Percentiles rank a stretch among this genome's conserved stretches.
Evolutionary conservation across 2,329 filamentous ascomycete genomes (phyloP).

Genomic region (Fusarium subtropicale): DNA sequence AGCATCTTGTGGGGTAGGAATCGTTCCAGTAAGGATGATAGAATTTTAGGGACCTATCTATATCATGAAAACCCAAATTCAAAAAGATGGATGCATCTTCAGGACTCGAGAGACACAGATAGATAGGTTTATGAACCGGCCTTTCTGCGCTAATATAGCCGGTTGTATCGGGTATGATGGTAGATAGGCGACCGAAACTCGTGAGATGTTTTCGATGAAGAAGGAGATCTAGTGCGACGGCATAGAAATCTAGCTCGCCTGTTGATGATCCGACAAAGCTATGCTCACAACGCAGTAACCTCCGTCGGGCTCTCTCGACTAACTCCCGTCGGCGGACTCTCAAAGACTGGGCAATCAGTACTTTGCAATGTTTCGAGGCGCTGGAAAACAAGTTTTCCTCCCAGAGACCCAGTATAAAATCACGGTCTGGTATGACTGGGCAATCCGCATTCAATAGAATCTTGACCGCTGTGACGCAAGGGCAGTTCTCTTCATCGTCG

Average conservation of each 20-base stretch:
- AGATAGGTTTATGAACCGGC: background rate
- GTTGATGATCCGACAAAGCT: rapidly evolving
- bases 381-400: rapidly evolving
- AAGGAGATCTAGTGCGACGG: background rate
- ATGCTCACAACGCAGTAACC: rapidly evolving
- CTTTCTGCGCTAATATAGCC: rapidly evolving
- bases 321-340: background rate
- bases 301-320: background rate
- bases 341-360: background rate
- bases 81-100: background rate
- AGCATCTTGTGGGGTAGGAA: rapidly evolving
- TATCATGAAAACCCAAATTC: background rate
- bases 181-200: background rate
- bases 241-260: background rate
- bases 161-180: background rate
- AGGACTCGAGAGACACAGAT: rapidly evolving
- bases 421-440: background rate
- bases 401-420: background rate
- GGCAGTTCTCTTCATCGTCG: background rate
- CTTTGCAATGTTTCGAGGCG: background rate
- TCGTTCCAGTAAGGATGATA: too few relatives aligned
- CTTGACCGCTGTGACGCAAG: background rate
- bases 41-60: rapidly evolving
- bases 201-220: background rate
- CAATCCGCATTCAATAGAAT: background rate